Evolutionary conservation across 768 basidiomycete species (phyloP).

Genomic region (Auricularia auricula-judae): DNA sequence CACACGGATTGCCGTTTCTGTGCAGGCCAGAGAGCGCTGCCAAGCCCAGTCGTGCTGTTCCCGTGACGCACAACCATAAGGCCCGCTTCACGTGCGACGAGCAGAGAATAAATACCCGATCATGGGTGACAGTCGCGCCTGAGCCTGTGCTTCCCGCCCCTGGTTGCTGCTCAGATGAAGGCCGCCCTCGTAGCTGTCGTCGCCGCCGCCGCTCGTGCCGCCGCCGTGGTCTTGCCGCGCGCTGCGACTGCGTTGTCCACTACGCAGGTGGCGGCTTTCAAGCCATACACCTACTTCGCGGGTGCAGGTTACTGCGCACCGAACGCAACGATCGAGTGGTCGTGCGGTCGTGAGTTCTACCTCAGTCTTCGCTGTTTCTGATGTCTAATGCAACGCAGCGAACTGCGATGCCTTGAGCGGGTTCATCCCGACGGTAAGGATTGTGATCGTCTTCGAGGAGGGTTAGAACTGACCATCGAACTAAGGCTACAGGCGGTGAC

Average conservation of each 20-base stretch:
- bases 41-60: too few species aligned
- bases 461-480: too few species aligned
- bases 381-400: slow-evolving; percentile 14
- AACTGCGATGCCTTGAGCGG: slow-evolving; percentile 36
- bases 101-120: too few species aligned
- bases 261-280: slow-evolving; percentile 31
- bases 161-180: not conserved
- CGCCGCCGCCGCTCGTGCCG: not conserved
- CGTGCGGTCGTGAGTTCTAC: slow-evolving; percentile 36
- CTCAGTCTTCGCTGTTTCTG: not conserved
- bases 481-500: slow-evolving; percentile 35
- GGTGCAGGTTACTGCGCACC: slow-evolving; percentile 40
- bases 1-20: too few species aligned
- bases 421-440: slow-evolving; percentile 17
- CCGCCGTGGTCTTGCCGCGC: not conserved
- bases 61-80: too few species aligned
- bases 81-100: too few species aligned
- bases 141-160: too few species aligned
- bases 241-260: not conserved
- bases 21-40: too few species aligned
- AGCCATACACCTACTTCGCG: slow-evolving; percentile 40
- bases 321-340: slow-evolving; percentile 33
- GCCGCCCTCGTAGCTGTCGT: not conserved
- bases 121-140: too few species aligned
- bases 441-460: too few species aligned